A percentile compares a stretch with the other conserved stretches of the same genome.
Evolutionary conservation across 352 stramenopile species (phyloP).

Genomic region (Lagenidium giganteum): DNA sequence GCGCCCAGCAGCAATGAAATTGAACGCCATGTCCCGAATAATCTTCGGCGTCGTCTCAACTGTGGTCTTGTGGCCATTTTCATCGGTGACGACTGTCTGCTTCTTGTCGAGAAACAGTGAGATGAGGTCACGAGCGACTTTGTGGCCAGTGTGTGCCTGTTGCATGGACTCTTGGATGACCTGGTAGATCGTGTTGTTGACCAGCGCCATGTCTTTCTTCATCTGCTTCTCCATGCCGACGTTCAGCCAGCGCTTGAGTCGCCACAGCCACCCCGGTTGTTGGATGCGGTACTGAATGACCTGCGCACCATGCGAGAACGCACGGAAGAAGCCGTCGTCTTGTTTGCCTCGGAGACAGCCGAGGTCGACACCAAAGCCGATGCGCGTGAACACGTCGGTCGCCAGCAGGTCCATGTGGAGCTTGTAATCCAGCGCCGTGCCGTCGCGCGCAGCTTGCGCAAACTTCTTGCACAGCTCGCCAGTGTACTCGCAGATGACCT

Average conservation of each 20-base stretch:
- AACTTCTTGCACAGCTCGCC: conserved; percentile 31
- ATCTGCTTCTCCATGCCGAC: conserved; percentile 20
- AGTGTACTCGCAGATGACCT: conserved; percentile 37
- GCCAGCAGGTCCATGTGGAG: conserved; percentile 49
- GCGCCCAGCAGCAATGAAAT: conserved; percentile 68
- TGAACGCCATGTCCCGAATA: conserved; percentile 68
- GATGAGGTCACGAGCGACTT: conserved; percentile 27
- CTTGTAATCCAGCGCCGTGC: conserved; percentile 35
- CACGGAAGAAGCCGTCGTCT: conserved; percentile 21
- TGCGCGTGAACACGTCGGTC: conserved; percentile 67
- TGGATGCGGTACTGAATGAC: conserved; percentile 17
- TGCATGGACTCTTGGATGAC: conserved; percentile 22
- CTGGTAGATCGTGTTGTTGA: conserved; percentile 20
- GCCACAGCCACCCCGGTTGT: conserved; percentile 22
- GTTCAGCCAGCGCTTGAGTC: conserved; percentile 16
- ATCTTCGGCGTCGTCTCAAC: conserved; percentile 15
- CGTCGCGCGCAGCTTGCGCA: neutral
- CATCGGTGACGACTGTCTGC: conserved; percentile 9
- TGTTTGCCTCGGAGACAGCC: conserved; percentile 21
- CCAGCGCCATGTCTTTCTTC: conserved; percentile 15
- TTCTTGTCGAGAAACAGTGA: conserved; percentile 31
- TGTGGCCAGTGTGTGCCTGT: conserved; percentile 10
- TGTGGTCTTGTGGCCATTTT: conserved; percentile 16
- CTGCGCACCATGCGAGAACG: conserved; percentile 17
- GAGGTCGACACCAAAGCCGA: conserved; percentile 67